phyloP scores from a whole-genome alignment of 2,329 filamentous ascomycete genomes.

The Thielaviopsis populi region DNA sequence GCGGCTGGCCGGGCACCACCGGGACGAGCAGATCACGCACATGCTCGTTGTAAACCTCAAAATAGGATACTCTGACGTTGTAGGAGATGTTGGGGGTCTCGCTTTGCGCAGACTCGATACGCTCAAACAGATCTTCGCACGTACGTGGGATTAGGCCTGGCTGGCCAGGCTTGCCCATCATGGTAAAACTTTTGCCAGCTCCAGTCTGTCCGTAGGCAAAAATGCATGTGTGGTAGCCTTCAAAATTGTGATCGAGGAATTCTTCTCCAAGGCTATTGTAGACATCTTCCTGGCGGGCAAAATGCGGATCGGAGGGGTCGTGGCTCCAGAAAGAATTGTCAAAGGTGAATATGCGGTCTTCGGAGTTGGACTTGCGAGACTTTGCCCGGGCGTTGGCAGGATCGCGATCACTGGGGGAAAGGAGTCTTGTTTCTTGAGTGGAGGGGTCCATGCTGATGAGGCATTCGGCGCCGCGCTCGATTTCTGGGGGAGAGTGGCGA shows the following conservation, averaged over 20 bases:
- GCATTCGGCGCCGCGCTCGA: conserved; percentile 65
- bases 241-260: conserved; percentile 97
- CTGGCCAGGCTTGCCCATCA: conserved; percentile 78
- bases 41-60: conserved; percentile 99
- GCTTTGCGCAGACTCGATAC: conserved; percentile 62
- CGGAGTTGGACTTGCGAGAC: conserved; percentile 52
- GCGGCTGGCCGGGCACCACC: conserved; percentile 50
- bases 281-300: conserved; percentile 81
- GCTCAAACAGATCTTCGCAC: conserved; percentile 88
- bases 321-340: conserved; percentile 99
- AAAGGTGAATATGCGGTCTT: conserved; percentile 88
- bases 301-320: conserved; percentile 61
- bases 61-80: conserved; percentile 94
- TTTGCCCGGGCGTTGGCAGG: conserved; percentile 42
- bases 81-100: conserved; percentile 88
- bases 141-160: conserved; percentile 88
- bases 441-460: conserved; percentile 82
- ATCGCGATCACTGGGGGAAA: conserved; percentile 46
- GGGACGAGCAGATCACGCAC: conserved; percentile 85
- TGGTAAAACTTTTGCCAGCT: conserved; percentile 95
- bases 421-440: conserved; percentile 70
- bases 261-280: conserved; percentile 91
- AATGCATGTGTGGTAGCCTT: conserved; percentile 97
- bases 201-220: conserved; percentile 98
- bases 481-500: conserved; percentile 40